Percentiles rank a stretch among this genome's conserved stretches.
Evolutionary conservation across 2,329 filamentous ascomycete genomes (phyloP).

Genomic region (Talaromyces sp.): DNA sequence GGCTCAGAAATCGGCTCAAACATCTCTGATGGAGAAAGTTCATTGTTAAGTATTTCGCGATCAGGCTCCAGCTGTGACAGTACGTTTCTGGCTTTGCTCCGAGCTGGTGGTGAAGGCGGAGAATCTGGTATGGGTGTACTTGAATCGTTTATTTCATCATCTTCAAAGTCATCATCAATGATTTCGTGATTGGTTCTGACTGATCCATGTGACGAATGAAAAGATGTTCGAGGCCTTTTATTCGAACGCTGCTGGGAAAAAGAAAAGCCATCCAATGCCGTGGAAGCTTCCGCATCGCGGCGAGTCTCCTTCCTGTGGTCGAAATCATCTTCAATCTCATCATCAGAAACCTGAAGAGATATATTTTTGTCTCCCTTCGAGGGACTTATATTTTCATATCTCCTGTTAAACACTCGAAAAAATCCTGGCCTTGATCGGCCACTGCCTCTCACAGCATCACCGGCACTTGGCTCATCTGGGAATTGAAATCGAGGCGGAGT

Average conservation of each 20-base stretch:
- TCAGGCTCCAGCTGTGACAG: constrained; percentile 10
- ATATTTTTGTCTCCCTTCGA: neutral
- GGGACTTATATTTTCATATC: neutral
- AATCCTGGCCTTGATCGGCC: neutral
- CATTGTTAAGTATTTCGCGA: neutral
- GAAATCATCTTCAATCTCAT: constrained; percentile 1
- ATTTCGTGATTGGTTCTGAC: neutral
- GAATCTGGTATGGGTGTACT: neutral
- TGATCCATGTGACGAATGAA: neutral
- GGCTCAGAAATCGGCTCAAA: constrained; percentile 13
- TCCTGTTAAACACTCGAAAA: neutral
- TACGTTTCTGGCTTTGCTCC: neutral
- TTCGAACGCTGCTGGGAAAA: constrained; percentile 20
- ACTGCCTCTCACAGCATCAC: neutral
- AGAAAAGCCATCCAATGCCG: constrained; percentile 30
- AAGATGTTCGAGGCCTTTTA: constrained; percentile 30
- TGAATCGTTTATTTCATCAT: constrained; percentile 4
- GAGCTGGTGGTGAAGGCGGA: neutral
- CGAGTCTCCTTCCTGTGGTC: constrained; percentile 8
- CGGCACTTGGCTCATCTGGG: neutral
- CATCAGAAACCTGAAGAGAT: neutral
- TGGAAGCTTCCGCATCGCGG: constrained; percentile 16
- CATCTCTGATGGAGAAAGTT: constrained; percentile 14
- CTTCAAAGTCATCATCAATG: neutral
- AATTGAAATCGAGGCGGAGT: constrained; percentile 14